phyloP scores from a whole-genome alignment of 108 stramenopile species.

The Skeletonema tropicum region DNA sequence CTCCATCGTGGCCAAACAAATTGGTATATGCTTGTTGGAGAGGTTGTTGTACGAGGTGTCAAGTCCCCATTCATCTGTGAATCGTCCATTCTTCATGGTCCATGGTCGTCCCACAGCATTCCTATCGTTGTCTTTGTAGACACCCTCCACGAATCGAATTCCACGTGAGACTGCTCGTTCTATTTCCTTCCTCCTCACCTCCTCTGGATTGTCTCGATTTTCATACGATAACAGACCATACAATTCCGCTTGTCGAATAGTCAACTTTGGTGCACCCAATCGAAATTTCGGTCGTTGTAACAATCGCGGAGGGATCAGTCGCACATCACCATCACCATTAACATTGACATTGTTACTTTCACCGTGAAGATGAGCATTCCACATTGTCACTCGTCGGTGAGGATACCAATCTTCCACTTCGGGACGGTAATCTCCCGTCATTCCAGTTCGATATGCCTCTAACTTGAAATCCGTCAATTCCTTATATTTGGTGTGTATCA shows the following conservation, averaged over 20 bases:
- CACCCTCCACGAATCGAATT: conserved; percentile 51
- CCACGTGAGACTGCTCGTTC: conserved; percentile 63
- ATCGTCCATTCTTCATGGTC: conserved; percentile 11
- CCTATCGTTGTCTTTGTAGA: conserved; percentile 9
- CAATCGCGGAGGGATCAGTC: conserved; percentile 12
- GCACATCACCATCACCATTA: background rate
- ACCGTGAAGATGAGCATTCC: conserved; percentile 18
- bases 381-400: conserved; percentile 26
- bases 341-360: no score
- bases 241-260: conserved; percentile 61
- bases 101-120: conserved; percentile 19
- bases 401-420: conserved; percentile 53
- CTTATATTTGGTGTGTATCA: conserved; percentile 8
- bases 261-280: conserved; percentile 55
- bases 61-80: background rate
- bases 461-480: conserved; percentile 40
- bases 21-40: conserved; percentile 18
- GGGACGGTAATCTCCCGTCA: conserved; percentile 60
- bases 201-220: background rate
- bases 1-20: conserved; percentile 17
- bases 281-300: conserved; percentile 58
- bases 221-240: conserved; percentile 71
- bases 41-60: background rate
- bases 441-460: conserved; percentile 61
- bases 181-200: conserved; percentile 27